phyloP scores from a whole-genome alignment of 768 basidiomycete species.

The Lentinus brumalis region DNA sequence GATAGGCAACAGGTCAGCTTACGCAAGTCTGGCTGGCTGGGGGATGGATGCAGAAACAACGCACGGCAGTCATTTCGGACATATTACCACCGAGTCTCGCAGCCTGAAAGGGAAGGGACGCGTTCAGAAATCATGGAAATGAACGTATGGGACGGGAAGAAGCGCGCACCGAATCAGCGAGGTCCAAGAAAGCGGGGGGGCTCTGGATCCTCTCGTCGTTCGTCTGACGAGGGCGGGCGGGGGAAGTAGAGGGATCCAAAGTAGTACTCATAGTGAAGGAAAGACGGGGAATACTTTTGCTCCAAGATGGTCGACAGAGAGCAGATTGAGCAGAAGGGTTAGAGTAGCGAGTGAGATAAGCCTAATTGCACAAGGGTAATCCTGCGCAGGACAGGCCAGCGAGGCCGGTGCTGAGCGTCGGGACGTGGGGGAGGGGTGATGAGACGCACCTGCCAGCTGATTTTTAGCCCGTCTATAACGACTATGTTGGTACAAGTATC shows the following conservation, averaged over 20 bases:
- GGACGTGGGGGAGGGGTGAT: conserved; percentile 24
- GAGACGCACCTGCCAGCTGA: conserved; percentile 64
- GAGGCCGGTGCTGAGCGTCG: conserved; percentile 26
- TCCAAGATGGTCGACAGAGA: conserved; percentile 54
- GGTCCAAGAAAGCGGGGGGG: conserved; percentile 90
- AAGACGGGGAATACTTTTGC: conserved; percentile 51
- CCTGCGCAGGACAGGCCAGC: conserved; percentile 36
- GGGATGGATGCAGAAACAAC: conserved; percentile 33
- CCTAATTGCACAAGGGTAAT: conserved; percentile 69
- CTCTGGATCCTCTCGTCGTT: conserved; percentile 79
- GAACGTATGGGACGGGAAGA: not conserved
- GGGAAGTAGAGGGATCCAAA: conserved; percentile 69
- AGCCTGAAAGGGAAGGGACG: conserved; percentile 48
- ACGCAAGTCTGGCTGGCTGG: conserved; percentile 11
- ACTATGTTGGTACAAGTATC: conserved; percentile 79
- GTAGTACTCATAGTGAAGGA: conserved; percentile 67
- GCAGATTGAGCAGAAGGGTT: conserved; percentile 51
- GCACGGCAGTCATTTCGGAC: conserved; percentile 82
- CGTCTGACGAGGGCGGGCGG: conserved; percentile 70
- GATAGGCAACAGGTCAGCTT: conserved; percentile 18
- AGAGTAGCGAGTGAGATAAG: conserved; percentile 44
- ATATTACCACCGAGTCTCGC: conserved; percentile 84
- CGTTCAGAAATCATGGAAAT: conserved; percentile 2
- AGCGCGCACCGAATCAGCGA: conserved; percentile 85
- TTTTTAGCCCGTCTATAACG: conserved; percentile 76